These are phyloP conservation scores for Lachnellula cervina DNA, from an alignment of 2,329 filamentous ascomycete genomes.

Conservation along the genomic window DNA sequence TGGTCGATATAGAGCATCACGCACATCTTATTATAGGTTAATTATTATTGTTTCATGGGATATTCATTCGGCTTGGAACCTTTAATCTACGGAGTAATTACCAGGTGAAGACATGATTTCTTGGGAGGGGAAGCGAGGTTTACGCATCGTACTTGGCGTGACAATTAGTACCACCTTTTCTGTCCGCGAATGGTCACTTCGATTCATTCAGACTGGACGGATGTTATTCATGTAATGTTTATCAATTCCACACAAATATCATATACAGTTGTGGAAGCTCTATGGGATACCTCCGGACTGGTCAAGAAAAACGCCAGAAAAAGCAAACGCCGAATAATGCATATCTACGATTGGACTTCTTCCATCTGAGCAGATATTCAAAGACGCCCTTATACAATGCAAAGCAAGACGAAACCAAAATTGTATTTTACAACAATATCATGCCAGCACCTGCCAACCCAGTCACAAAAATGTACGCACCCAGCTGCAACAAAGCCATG, in stretches of 20 bases:
- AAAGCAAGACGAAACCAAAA: slow-evolving; percentile 4
- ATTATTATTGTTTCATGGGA: too few relatives aligned
- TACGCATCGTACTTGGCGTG: too few relatives aligned
- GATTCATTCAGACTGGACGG: neutral
- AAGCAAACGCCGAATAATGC: neutral
- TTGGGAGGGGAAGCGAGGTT: too few relatives aligned
- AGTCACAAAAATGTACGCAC: slow-evolving; percentile 45
- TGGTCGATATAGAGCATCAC: too few relatives aligned
- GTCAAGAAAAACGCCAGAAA: neutral
- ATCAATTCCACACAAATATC: neutral
- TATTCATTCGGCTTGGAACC: too few relatives aligned
- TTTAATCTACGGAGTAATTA: too few relatives aligned
- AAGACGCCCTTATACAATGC: slow-evolving; percentile 10
- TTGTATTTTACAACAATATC: slow-evolving; percentile 44
- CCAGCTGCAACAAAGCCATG: slow-evolving; percentile 42
- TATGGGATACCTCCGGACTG: neutral
- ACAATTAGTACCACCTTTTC: too few relatives aligned
- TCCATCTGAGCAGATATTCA: neutral
- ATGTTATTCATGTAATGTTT: neutral
- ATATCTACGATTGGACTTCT: neutral
- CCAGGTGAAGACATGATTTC: too few relatives aligned
- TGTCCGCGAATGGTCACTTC: too few relatives aligned
- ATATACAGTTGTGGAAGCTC: neutral
- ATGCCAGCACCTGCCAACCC: slow-evolving; percentile 48
- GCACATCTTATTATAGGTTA: too few relatives aligned